These are phyloP conservation scores for Hemileia vastatrix DNA, from an alignment of 1,284 basidiomycete genomes.

Conservation along the genomic window DNA sequence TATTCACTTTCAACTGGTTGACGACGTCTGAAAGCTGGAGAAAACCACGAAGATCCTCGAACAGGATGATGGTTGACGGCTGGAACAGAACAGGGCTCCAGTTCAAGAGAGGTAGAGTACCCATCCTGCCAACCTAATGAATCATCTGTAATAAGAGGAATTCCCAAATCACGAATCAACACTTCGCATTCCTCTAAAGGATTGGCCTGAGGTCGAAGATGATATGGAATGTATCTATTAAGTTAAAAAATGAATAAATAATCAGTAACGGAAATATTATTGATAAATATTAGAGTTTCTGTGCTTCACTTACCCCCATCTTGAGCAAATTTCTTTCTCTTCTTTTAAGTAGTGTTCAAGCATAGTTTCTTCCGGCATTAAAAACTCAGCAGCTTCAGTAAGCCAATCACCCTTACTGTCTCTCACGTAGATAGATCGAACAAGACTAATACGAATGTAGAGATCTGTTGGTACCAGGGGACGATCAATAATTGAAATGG, in stretches of 20 bases:
- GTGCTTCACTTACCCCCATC: slow-evolving; percentile 45
- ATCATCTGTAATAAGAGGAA: slow-evolving; percentile 32
- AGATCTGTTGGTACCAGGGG: slow-evolving; percentile 39
- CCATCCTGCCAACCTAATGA: slow-evolving; percentile 34
- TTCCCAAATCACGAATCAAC: slow-evolving; percentile 36
- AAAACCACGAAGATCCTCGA: slow-evolving; percentile 40
- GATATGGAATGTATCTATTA: slow-evolving; percentile 25
- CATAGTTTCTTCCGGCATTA: slow-evolving; percentile 35
- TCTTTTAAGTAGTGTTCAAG: slow-evolving; percentile 37
- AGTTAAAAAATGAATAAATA: neutral
- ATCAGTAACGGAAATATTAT: no score
- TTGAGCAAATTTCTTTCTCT: slow-evolving; percentile 45
- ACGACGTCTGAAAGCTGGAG: slow-evolving; percentile 34
- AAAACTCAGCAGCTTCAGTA: slow-evolving; percentile 26
- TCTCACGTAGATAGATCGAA: slow-evolving; percentile 39
- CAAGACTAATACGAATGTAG: slow-evolving; percentile 38
- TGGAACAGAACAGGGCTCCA: slow-evolving; percentile 33
- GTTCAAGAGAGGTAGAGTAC: slow-evolving; percentile 39
- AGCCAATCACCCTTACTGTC: slow-evolving; percentile 28
- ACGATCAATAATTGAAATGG: slow-evolving; percentile 37
- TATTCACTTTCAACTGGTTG: slow-evolving; percentile 31
- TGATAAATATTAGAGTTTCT: neutral
- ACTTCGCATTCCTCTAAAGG: slow-evolving; percentile 34
- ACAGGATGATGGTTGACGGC: slow-evolving; percentile 29
- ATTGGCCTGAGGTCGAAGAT: slow-evolving; percentile 32